Evolutionary conservation across 768 basidiomycete genomes (phyloP), one percentile per base, ranked within the genome.

Genomic region (Sporobolomyces pararoseus): DNA sequence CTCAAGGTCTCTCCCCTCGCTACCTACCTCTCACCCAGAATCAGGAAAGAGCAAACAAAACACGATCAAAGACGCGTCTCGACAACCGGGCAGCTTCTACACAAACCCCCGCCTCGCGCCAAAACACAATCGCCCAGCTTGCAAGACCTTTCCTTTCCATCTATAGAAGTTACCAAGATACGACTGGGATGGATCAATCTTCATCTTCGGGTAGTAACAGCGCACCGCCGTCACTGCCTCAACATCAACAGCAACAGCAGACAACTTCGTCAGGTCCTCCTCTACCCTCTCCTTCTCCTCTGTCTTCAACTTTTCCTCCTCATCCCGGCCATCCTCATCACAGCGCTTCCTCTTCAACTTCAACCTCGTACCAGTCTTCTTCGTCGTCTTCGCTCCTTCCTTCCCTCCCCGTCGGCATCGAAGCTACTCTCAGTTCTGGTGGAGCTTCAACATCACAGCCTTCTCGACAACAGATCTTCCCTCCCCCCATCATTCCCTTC

Each of bases 401-500:
- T 5, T 61, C 52, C 14, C 66, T 55, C 25, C 51, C 44, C 21
- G 52, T 42, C 39, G 50, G 37, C 25, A 52, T 42, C 2, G 25
- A 53, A n/a, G 42, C 53, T 35, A 46, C 54, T 25, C 53, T 44
- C 29, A 35, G 7, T 29, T 31, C 37, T 3, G n/a, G 37, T 7
- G 34, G 50, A 29, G 27, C 62, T 39, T 25, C 63, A 19, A 17
- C 53, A 2, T 34, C 59, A 9, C 31, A 37, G 14, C 31, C 80
- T 31, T n/a, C 9, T 19, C 50, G 19, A n/a, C n/a, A 29, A 2
- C 55, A 23, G 44, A 44, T 34, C 34, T 54, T 65, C 49, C 44
- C 63, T 2, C 42, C 59, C 0, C 55, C 68, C 12, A 70, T 74
- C 31, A 42, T 74, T 14, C 65, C 65, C 16, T 74, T 65, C 52